Evolutionary conservation across 139 green algal genomes (phyloP), one percentile per base, ranked within the genome.

Genomic region (Nannochloris sp.): DNA sequence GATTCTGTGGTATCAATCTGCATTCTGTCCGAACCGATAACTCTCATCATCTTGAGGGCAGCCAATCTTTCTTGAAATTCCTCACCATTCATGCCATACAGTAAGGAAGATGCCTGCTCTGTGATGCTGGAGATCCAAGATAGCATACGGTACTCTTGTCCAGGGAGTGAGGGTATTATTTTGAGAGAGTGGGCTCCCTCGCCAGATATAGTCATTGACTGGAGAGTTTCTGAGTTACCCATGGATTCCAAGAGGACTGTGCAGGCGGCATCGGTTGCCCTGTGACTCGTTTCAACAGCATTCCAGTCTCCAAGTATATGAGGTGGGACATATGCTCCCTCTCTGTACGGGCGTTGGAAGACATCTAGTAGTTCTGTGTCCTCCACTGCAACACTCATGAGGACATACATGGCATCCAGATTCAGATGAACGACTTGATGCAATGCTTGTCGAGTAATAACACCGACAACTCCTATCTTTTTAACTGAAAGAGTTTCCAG

Each of bases 251-350:
- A 31, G 2, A 69, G 61, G 23, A 64, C 21, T 44, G 51, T 64
- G 3, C 40, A 50, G 7, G 68, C n/a, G 34, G 48, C 31, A 16
- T 69, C 68, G 4, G 68, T 61, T 14, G 68, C 68, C 15, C 43
- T 36, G 31, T 69, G 59, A 43, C 24, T 54, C 5, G 57, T 58
- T 16, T 70, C 60, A 4, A 61, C 48, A 12, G 68, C 68, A 60
- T 74, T 49, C 68, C 49, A 44, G 36, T 74, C 60, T 16, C 50
- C 68, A 46, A 63, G 69, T 15, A 74, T 74, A 48, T 74, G 68
- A 15, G 68, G 68, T 7, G 68, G 68, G 6, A 74, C 60, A 27
- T 64, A 74, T 18, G 25, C 50, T 60, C 68, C 68, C 19, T 74
- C 68, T n/a, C 68, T 24, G 19, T 74, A 74, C 0, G 68, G 68